Evolutionary conservation across 768 basidiomycete genomes (phyloP).

Genomic region (Leccinum imitatum): DNA sequence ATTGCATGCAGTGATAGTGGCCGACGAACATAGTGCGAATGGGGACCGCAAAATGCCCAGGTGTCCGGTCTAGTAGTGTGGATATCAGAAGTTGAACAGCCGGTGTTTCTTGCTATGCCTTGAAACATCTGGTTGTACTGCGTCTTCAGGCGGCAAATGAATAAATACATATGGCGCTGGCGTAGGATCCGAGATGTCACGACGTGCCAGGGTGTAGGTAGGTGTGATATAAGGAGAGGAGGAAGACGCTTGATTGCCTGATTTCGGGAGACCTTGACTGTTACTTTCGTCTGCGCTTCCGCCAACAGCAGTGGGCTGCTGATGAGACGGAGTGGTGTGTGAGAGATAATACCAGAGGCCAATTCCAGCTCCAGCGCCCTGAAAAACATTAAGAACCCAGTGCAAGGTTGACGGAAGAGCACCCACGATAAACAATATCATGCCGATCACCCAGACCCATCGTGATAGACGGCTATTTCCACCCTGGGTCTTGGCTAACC

Average conservation of each 20-base stretch:
- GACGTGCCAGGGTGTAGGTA: constrained; percentile 56
- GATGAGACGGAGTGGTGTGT: constrained; percentile 48
- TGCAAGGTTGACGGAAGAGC: background rate
- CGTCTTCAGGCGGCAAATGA: constrained; percentile 4
- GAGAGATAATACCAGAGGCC: constrained; percentile 61
- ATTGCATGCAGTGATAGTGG: constrained; percentile 7
- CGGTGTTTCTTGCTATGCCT: constrained; percentile 15
- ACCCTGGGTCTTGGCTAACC: constrained; percentile 64
- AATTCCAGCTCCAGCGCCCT: constrained; percentile 55
- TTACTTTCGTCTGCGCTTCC: constrained; percentile 53
- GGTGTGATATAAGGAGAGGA: constrained; percentile 51
- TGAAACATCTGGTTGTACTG: constrained; percentile 1
- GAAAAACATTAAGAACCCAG: background rate
- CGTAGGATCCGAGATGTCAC: constrained; percentile 26
- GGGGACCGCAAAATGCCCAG: background rate
- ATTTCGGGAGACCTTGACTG: constrained; percentile 11
- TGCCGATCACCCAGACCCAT: constrained; percentile 71
- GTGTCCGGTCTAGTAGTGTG: background rate
- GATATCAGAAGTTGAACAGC: constrained; percentile 12
- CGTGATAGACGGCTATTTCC: constrained; percentile 53
- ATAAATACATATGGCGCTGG: constrained; percentile 14
- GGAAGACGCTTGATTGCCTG: constrained; percentile 17
- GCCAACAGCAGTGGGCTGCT: constrained; percentile 60
- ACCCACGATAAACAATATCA: constrained; percentile 56
- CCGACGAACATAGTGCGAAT: constrained; percentile 5